Evolutionary conservation across 768 basidiomycete genomes (phyloP).

Genomic region (Boletus subcaerulescens): DNA sequence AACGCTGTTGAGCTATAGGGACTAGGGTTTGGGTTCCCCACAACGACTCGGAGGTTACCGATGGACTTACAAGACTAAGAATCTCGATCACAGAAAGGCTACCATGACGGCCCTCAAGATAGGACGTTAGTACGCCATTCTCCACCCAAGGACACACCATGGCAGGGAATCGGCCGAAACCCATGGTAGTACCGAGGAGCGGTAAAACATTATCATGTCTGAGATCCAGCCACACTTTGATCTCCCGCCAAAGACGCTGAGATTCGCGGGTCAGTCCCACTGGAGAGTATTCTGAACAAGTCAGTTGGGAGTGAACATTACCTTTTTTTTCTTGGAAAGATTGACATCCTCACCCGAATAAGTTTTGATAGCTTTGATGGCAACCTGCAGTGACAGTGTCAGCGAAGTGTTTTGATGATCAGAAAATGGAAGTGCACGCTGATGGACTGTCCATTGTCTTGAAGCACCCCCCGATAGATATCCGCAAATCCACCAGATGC

Average conservation of each 20-base stretch:
- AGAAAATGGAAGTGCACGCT: no score
- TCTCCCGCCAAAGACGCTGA: conserved; percentile 16
- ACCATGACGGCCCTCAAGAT: conserved; percentile 12
- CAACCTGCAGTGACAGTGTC: neutral
- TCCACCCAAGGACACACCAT: no score
- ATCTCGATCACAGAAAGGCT: neutral
- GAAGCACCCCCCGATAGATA: no score
- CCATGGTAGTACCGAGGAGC: no score
- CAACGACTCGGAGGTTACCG: neutral
- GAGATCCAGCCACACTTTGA: no score
- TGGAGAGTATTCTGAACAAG: conserved; percentile 2
- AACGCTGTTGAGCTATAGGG: conserved; percentile 7
- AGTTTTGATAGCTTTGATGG: neutral
- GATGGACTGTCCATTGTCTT: no score
- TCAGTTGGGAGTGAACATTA: neutral
- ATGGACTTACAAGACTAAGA: neutral
- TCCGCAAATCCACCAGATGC: no score
- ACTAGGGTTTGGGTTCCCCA: neutral
- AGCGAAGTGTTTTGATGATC: no score
- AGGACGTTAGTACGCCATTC: conserved; percentile 1
- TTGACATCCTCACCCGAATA: neutral
- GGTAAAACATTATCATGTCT: no score
- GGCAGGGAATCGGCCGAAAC: no score
- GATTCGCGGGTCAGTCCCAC: no score
- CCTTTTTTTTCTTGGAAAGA: neutral